Base-by-base conservation (phyloP, 306 rosid species). In the Vigna mungo region DNA sequence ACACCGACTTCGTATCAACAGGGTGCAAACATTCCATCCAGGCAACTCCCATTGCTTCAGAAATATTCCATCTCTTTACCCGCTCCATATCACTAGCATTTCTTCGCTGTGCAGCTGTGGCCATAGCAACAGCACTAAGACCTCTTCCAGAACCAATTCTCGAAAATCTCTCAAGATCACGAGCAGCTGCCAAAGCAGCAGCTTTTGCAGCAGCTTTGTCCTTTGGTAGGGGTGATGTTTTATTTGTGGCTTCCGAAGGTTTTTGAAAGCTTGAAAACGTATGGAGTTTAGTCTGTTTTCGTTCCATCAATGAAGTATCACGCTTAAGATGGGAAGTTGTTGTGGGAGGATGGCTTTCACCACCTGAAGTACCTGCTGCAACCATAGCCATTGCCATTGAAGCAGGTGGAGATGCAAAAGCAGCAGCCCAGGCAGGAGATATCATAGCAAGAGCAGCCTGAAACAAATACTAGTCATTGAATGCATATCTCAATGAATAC, bases 11-110 rank as follows among this genome's bases (percentile, higher is more conserved):
- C 23, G 99, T 95, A 85, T 86, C 99, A 88, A 88, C 92, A 77
- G 93, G 94, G 83, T 88, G 97, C 88, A 95, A 83, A 85, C 99
- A 95, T 86, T 95, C 99, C 96, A 89, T 89, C 99, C 99, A 95
- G 51, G 99, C 99, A 87, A 95, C 97, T 81, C 94, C 99, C 99
- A 95, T 95, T 65, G 99, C 97, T 87, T 95, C 99, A 78, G 94
- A 83, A 72, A 84, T 75, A 83, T 84, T 95, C 99, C 99, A 95
- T 82, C 97, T 88, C 86, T 74, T 82, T 68, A 89, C 99, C 76
- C 97, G 93, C 67, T 95, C 97, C 85, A 74, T 80, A 81, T 95
- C 99, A 81, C 97, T 85, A 80, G 85, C 84, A 85, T 71, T 91
- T 89, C 99, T 88, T 83, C 99, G 82, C 73, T 95, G 97, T 37